These are phyloP conservation scores for Globisporangium irregulare DNA, from an alignment of 352 stramenopile species.

Conservation along the genomic window DNA sequence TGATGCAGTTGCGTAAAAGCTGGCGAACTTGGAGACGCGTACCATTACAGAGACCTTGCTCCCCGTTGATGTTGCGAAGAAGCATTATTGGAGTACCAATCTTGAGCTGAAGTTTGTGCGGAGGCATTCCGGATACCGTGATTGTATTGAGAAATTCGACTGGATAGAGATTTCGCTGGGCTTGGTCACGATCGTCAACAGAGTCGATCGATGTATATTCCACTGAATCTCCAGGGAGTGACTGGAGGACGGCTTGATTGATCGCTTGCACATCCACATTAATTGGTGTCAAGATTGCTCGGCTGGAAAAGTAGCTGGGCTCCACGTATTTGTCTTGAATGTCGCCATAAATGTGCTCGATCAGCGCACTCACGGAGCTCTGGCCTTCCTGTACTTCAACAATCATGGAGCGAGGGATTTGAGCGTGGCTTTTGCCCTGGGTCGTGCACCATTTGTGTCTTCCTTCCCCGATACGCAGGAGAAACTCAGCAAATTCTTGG, in stretches of 20 bases:
- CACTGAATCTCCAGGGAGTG: background rate
- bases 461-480: too few species aligned
- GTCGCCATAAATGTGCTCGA: background rate
- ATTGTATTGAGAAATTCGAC: conserved; percentile 15
- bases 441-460: too few species aligned
- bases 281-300: conserved; percentile 1
- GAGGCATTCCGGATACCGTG: conserved; percentile 26
- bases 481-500: too few species aligned
- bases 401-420: too few species aligned
- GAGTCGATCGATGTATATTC: conserved; percentile 1
- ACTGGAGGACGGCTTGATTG: background rate
- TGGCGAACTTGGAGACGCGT: conserved; percentile 27
- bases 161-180: background rate
- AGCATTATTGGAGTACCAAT: conserved; percentile 25
- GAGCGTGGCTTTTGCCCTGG: too few species aligned
- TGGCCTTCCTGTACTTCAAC: background rate
- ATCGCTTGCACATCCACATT: background rate
- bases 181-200: background rate
- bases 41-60: conserved; percentile 22
- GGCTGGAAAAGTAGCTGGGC: background rate
- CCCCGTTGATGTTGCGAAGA: conserved; percentile 25
- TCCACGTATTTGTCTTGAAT: background rate
- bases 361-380: background rate
- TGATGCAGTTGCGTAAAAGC: conserved; percentile 23
- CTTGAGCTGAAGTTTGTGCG: conserved; percentile 27